These are phyloP conservation scores for Ceratocystis lukuohia DNA, from an alignment of 2,329 filamentous ascomycete genomes.

Conservation along the genomic window DNA sequence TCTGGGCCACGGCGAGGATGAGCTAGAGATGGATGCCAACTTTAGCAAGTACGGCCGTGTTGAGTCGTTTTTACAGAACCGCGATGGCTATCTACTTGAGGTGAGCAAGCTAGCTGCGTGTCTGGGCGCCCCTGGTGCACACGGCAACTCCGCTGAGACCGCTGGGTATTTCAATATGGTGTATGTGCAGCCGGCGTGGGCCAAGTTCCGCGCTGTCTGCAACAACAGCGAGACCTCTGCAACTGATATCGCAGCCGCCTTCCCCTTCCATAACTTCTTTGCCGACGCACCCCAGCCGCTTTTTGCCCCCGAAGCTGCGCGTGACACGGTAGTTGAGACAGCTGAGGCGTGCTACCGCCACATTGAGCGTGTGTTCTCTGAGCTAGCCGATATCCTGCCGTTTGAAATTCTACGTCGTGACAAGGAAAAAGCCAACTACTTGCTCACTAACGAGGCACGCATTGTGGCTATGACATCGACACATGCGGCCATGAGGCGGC, in stretches of 20 bases:
- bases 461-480: slow-evolving; percentile 98
- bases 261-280: slow-evolving; percentile 85
- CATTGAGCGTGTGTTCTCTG: slow-evolving; percentile 77
- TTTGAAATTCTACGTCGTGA: slow-evolving; percentile 87
- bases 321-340: slow-evolving; percentile 58
- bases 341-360: slow-evolving; percentile 78
- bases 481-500: slow-evolving; percentile 84
- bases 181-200: slow-evolving; percentile 80
- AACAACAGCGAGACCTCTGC: slow-evolving; percentile 32
- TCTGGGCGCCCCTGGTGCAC: slow-evolving; percentile 79
- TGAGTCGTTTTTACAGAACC: slow-evolving; percentile 86
- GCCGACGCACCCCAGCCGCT: slow-evolving; percentile 74
- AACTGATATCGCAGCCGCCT: slow-evolving; percentile 54
- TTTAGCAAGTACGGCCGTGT: slow-evolving; percentile 93
- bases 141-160: slow-evolving; percentile 90
- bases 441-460: slow-evolving; percentile 88
- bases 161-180: slow-evolving; percentile 93
- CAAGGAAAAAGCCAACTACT: slow-evolving; percentile 88
- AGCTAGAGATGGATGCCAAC: slow-evolving; percentile 69
- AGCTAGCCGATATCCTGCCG: slow-evolving; percentile 82
- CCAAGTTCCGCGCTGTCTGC: slow-evolving; percentile 54
- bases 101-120: slow-evolving; percentile 76
- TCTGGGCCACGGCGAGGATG: slow-evolving; percentile 89
- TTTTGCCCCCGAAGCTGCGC: slow-evolving; percentile 54
- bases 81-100: slow-evolving; percentile 62